Evolutionary conservation across 805 yeast genomes (phyloP).

Genomic region (Blastobotrys chiropterorum): DNA sequence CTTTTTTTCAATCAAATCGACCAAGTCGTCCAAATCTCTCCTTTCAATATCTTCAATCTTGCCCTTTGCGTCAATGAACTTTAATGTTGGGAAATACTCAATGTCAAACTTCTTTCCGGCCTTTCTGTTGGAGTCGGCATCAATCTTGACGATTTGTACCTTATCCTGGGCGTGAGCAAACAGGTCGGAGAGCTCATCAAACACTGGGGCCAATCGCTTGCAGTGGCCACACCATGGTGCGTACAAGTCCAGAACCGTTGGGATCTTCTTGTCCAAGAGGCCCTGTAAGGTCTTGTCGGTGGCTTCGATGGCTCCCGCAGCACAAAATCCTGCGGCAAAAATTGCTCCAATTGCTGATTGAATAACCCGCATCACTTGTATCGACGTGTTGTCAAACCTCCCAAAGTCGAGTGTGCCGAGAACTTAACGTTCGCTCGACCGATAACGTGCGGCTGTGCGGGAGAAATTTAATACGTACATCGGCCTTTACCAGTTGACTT

Average conservation of each 20-base stretch:
- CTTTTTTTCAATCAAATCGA: slow-evolving; percentile 40
- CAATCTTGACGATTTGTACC: slow-evolving; percentile 47
- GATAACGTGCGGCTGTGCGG: background rate
- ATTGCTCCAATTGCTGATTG: background rate
- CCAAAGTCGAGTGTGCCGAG: background rate
- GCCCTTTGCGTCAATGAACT: slow-evolving; percentile 47
- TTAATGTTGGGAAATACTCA: slow-evolving; percentile 61
- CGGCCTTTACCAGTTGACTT: too few relatives aligned
- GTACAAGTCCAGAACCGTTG: slow-evolving; percentile 60
- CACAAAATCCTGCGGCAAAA: background rate
- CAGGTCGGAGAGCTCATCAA: slow-evolving; percentile 70
- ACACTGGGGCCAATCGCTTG: slow-evolving; percentile 77
- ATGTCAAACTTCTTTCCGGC: slow-evolving; percentile 46
- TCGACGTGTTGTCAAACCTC: background rate
- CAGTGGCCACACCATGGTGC: slow-evolving; percentile 95
- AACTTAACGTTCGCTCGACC: too few relatives aligned
- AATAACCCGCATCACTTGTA: background rate
- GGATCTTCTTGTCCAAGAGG: slow-evolving; percentile 52
- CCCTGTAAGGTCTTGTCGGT: slow-evolving; percentile 54
- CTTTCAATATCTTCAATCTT: slow-evolving; percentile 46
- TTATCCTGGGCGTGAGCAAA: slow-evolving; percentile 43
- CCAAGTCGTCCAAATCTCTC: slow-evolving; percentile 45
- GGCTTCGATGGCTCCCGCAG: slow-evolving; percentile 28
- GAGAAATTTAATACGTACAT: too few relatives aligned
- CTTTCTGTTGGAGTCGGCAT: slow-evolving; percentile 53